Evolutionary conservation across 2,329 filamentous ascomycete genomes (phyloP), one percentile per base, ranked within the genome.

Genomic region (Colletotrichum sp.): DNA sequence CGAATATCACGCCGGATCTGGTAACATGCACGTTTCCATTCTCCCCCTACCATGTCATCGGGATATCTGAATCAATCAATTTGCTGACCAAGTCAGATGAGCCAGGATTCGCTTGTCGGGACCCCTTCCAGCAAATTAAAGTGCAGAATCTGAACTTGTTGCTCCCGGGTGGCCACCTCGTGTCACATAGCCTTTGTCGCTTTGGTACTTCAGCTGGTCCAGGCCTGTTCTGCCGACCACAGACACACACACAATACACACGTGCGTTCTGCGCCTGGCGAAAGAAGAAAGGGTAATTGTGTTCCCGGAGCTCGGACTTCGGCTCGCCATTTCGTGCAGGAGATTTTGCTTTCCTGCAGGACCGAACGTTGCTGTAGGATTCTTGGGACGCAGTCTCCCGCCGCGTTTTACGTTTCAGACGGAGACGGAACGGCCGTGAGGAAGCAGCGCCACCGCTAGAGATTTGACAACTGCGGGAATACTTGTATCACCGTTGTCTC

Each of bases 31-130:
- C 15, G 64, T 52, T 68, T 21, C 26, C 55, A 55, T 34, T 52
- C 5, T 55, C 26, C 67, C 44, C 30, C 62, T 55, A 64, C 72
- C 68, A 60, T 59, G 34, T 36, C 36, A 28, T 60, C 69, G 69
- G 73, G 64, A 76, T 64, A 12, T 68, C 69, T 76, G 69, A 73
- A 59, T 73, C 70, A 73, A 10, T 24, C 70, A 64, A 72, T 68
- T 73, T 76, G 63, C 69, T 76, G 55, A 76, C 59, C 30, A 68
- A 57, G 73, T 76, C 69, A 73, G 73, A 72, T 68, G 70, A 76
- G 69, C 73, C 21, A 36, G 69, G 63, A 34, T 52, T 76, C 73
- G 69, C 73, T 76, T 76, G 36, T 66, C 32, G 63, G 63, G 69
- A 72, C 73, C 52, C 44, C 55, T 18, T 28, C 32, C 34, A 76